Evolutionary conservation across 2,329 filamentous ascomycete genomes (phyloP), one percentile per base, ranked within the genome.

Genomic region (Bipolaris sorokiniana): DNA sequence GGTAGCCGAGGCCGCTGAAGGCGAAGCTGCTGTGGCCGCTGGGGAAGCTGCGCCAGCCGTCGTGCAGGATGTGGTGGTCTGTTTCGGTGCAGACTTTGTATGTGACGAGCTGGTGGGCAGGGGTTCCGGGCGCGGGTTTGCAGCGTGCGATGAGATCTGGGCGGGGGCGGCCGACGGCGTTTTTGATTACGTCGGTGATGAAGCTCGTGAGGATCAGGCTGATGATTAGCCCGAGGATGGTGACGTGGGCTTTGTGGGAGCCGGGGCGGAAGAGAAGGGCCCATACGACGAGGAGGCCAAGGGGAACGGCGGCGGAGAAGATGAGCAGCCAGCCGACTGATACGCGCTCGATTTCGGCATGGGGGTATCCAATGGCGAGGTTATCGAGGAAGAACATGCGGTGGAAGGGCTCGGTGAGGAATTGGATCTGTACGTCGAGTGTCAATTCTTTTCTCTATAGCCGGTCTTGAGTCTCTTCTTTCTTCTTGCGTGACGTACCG

Each of bases 371-470:
- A 58, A 98, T 92, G 48, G 87, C 82, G 22, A 90, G 84, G 74
- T 98, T 92, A 73, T 92, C 90, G 61, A 98, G 85, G 63, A 87
- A 90, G 79, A 99, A 98, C 86, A 97, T 90, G 78, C 91, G 92
- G 76, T 98, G 92, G 75, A 98, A 98, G 0, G 95, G 95, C 59
- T 89, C 88, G 67, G 91, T 84, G 64, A 90, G 82, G 67, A 90
- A 80, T 76, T 87, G 82, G 41, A 91, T 82, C 84, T 91, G 71
- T 40, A 40, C 38, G 46, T 61, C 46, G 42, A 54, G 48, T 40
- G 57, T 69, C 23, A 65, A 58, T 38, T 3, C 3, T 37, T 40
- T 37, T 47, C 9, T 20, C 22, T 3, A 1, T 13, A 13, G 31
- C n/a, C n/a, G 7, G 13, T 13, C 28, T 31, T 3, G 10, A 31